Base-by-base conservation (phyloP, 768 basidiomycete species). In the Suillus cothurnatus region DNA sequence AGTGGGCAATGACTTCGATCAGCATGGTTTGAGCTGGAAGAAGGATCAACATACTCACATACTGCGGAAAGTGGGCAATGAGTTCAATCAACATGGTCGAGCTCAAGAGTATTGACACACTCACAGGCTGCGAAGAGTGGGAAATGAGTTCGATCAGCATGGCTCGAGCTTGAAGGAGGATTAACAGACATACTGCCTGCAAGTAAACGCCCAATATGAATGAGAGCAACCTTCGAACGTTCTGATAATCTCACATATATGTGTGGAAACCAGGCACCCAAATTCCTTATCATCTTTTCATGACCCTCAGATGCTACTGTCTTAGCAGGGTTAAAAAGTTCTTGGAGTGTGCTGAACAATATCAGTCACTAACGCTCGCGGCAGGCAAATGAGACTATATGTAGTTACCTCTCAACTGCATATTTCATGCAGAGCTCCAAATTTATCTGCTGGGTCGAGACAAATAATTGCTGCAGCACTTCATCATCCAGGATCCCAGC, bases 401-500 rank as follows among this genome's bases (percentile, higher is more conserved):
- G 2, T 32, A 21, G 19, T 41, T 57, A 14, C 62, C 3, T 36
- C 19, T 63, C 64, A 17, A 63, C 1, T 38, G 60, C 63, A 64
- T 45, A 60, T 32, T 31, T 45, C 61, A 64, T 53, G n/a, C 34
- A 62, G 17, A 64, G 43, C 39, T 70, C 61, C 14, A 77, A 45
- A 58, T 75, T 74, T 61, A 67, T 73, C 58, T 68, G 64, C 56
- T 75, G 73, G 19, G 71, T 72, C 8, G 73, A 68, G 31, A 71
- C 63, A 52, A 76, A 69, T 1, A 76, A 43, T 31, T 67, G 49
- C 60, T 67, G 58, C 11, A 76, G 65, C 36, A 63, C 64, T 5
- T 47, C 21, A 39, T 65, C 28, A 64, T 71, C 62, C 31, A 76
- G 61, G 3, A 69, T 66, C 19, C 61, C 52, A 17, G 69, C 65